A percentile compares a stretch with the other conserved stretches of the same genome.
Evolutionary conservation across 1,139 yeast species (phyloP).

Genomic region (Geotrichum cucujoidarum): DNA sequence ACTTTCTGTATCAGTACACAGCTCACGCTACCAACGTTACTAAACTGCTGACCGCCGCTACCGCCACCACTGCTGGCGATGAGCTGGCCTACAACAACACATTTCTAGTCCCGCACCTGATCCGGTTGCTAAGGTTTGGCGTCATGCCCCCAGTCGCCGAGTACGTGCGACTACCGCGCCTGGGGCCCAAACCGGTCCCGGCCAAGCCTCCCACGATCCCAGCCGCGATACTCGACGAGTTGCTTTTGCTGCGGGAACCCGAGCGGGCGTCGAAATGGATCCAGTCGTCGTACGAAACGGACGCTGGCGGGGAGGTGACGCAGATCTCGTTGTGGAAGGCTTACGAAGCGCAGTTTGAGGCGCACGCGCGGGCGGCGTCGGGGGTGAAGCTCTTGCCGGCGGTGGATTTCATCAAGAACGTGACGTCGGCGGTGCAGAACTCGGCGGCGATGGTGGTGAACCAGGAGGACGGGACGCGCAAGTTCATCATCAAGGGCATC

Average conservation of each 20-base stretch:
- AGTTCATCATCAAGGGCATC: slow-evolving; percentile 88
- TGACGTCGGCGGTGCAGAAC: slow-evolving; percentile 81
- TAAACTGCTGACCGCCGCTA: slow-evolving; percentile 32
- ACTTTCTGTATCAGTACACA: slow-evolving; percentile 62
- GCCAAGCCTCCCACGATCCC: slow-evolving; percentile 65
- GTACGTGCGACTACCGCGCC: slow-evolving; percentile 38
- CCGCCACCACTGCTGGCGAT: slow-evolving; percentile 44
- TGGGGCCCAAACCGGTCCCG: slow-evolving; percentile 40
- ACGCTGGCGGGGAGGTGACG: slow-evolving; percentile 75
- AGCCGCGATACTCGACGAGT: slow-evolving; percentile 53
- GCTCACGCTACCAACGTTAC: slow-evolving; percentile 45
- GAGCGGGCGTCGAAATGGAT: slow-evolving; percentile 93
- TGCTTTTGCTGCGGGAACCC: slow-evolving; percentile 73
- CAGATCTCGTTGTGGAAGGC: slow-evolving; percentile 96
- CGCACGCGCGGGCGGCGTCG: slow-evolving; percentile 38
- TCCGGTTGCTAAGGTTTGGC: slow-evolving; percentile 52
- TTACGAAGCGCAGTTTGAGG: slow-evolving; percentile 77
- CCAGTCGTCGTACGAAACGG: slow-evolving; percentile 83
- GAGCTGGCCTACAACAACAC: not conserved
- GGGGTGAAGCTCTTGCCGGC: slow-evolving; percentile 75
- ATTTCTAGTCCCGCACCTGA: slow-evolving; percentile 39
- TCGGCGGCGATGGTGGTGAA: slow-evolving; percentile 89
- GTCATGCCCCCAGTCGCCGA: slow-evolving; percentile 36
- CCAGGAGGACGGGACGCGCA: slow-evolving; percentile 54
- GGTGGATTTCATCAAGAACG: slow-evolving; percentile 93